Base-by-base conservation (phyloP, 495 filamentous ascomycete species). In the Neurospora terricola region DNA sequence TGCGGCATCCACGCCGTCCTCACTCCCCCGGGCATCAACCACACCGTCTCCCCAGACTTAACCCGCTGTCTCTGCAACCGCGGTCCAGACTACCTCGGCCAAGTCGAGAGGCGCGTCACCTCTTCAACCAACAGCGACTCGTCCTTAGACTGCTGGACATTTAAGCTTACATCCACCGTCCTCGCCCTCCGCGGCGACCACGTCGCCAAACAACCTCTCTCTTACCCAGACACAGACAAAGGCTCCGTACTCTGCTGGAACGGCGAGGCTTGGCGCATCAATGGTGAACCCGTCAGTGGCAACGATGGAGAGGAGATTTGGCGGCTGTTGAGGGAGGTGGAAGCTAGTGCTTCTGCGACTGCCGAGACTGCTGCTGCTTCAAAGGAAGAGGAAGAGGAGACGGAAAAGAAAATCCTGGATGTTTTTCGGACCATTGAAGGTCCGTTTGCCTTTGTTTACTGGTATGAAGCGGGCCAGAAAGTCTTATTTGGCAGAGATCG, bases 181-280 rank as follows among this genome's bases (percentile, higher is more conserved):
- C 87, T 99, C 6, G 88, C 94, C 5, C 84, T 99, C 23, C 88
- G 96, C 75, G 95, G 96, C 27, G 86, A 90, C 42, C 84, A 87
- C 73, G 76, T 96, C 66, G 87, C 90, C 21, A 78, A 81, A 16
- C 96, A 99, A 76, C 96, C 96, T 1, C 86, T 97, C 23, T 81
- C 86, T 43, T 89, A 93, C 76, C 27, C 75, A 45, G 89, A 93
- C 76, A 21, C 75, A 5, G 72, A 75, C 3, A 87, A 85, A n/a
- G 86, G 86, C 23, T 95, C 92, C 10, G 84, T 93, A 14, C 85
- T 99, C 18, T 98, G 95, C 85, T 99, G 96, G 95, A 98, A 98
- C 77, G 96, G 96, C n/a, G 96, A 99, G 79, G 96, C 94, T 10
- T 99, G 96, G 96, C 90, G 86, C 70, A 86, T 97, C 71, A 77